Evolutionary conservation across 2,329 filamentous ascomycete species (phyloP).

Genomic region (Alternaria panax): DNA sequence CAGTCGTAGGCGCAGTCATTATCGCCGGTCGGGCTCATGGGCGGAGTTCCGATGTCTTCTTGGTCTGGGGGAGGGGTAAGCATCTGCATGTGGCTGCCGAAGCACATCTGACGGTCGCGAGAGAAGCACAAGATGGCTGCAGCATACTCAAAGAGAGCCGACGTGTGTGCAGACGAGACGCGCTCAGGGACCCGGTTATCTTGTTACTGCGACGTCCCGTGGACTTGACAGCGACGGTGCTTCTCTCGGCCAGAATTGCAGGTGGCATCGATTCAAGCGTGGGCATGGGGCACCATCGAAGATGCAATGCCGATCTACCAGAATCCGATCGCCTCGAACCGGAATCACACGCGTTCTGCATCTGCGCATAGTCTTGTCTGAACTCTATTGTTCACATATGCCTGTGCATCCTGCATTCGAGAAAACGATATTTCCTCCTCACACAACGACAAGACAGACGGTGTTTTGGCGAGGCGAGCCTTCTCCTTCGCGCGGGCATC

Average conservation of each 20-base stretch:
- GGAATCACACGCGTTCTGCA: not conserved
- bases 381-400: not conserved
- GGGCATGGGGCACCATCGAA: constrained; percentile 6
- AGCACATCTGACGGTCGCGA: constrained; percentile 7
- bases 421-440: not conserved
- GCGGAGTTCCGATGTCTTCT: constrained; percentile 11
- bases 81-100: constrained; percentile 12
- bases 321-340: constrained; percentile 3
- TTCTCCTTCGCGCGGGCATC: not conserved
- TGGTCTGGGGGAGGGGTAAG: constrained; percentile 26
- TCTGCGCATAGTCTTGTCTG: not conserved
- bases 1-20: constrained; percentile 29
- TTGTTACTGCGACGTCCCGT: constrained; percentile 4
- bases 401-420: not conserved
- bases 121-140: not conserved
- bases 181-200: not conserved
- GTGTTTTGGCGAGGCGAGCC: not conserved
- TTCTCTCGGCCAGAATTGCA: constrained; percentile 14
- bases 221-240: constrained; percentile 6
- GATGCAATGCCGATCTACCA: constrained; percentile 9
- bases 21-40: constrained; percentile 3
- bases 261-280: constrained; percentile 49
- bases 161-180: not conserved
- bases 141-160: constrained; percentile 6
- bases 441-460: not conserved